Base-by-base conservation (phyloP, 2,329 filamentous ascomycete species). In the Aspergillus floridensis region DNA sequence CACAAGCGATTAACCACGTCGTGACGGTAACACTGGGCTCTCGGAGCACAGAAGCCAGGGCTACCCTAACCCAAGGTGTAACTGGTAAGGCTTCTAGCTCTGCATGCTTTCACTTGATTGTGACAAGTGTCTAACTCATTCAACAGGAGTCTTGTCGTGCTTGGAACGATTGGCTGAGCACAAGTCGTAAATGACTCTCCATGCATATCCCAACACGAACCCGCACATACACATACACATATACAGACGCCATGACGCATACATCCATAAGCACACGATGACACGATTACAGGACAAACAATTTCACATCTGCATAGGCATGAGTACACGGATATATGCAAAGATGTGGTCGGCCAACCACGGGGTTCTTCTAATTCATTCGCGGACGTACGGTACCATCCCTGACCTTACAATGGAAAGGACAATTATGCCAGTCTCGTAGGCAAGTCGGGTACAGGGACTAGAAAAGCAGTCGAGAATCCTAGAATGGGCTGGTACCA, bases 21-120 rank as follows among this genome's bases (percentile, higher is more conserved):
- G 87, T 89, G 62, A 96, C 93, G 2, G 92, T 96, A 22, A 96
- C 91, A 64, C 80, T 98, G 38, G 92, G 93, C 53, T 90, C 84
- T 70, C 85, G 92, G 63, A 97, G 93, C 76, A 97, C 93, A 0
- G 90, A 96, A 74, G 93, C 93, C 7, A 87, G 86, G 51, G 87
- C 89, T 1, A 96, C 93, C 0, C 75, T 96, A 70, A 93, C 92
- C 0, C 93, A 96, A 74, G 93, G 93, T 65, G 92, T 96, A 48
- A 96, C 91, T 74, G 93, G 93, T 91, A 81, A 77, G 86, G 81
- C 32, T 12, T 38, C 31, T 29, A 10, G 48, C n/a, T 53, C 53
- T 44, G 48, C 22, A 44, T 64, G 32, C 38, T 41, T 48, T 56
- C 49, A 4, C 29, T 41, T 10, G n/a, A 48, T 46, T 16, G 53